These are phyloP conservation scores for Drechslera avenae DNA, from an alignment of 2,329 filamentous ascomycete species.

Conservation along the genomic window DNA sequence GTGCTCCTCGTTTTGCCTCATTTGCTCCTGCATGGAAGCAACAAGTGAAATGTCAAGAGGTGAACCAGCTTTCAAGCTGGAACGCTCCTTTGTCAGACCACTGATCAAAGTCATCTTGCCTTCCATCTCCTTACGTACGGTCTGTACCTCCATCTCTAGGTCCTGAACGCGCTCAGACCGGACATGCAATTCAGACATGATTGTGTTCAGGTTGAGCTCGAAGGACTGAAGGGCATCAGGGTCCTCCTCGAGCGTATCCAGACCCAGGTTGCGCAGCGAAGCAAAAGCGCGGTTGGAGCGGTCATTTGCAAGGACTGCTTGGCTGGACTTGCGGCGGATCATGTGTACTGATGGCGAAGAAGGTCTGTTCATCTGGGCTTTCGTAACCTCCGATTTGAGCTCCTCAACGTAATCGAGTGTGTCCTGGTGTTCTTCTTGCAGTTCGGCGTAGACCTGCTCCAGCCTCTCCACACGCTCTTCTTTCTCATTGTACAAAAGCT, in stretches of 20 bases:
- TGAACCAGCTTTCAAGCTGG: slow-evolving; percentile 78
- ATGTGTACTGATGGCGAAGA: slow-evolving; percentile 71
- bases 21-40: slow-evolving; percentile 82
- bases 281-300: slow-evolving; percentile 90
- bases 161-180: slow-evolving; percentile 89
- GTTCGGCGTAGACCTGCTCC: slow-evolving; percentile 76
- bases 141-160: slow-evolving; percentile 81
- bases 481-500: slow-evolving; percentile 73
- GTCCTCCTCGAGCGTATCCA: slow-evolving; percentile 80
- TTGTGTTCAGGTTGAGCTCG: slow-evolving; percentile 86
- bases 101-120: slow-evolving; percentile 95
- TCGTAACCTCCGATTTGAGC: slow-evolving; percentile 83
- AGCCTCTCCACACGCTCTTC: slow-evolving; percentile 75
- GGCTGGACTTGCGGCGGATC: slow-evolving; percentile 90
- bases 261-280: slow-evolving; percentile 83
- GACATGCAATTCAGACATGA: slow-evolving; percentile 87
- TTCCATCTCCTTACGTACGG: slow-evolving; percentile 94
- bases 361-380: slow-evolving; percentile 69
- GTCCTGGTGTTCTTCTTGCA: slow-evolving; percentile 81
- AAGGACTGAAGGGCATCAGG: slow-evolving; percentile 91
- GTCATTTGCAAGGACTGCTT: slow-evolving; percentile 84
- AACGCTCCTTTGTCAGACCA: slow-evolving; percentile 88
- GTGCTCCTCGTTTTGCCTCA: slow-evolving; percentile 82
- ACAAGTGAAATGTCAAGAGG: slow-evolving; percentile 92
- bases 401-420: slow-evolving; percentile 87